Evolutionary conservation across 2,329 filamentous ascomycete genomes (phyloP).

Genomic region (Niveomyces coronatus): DNA sequence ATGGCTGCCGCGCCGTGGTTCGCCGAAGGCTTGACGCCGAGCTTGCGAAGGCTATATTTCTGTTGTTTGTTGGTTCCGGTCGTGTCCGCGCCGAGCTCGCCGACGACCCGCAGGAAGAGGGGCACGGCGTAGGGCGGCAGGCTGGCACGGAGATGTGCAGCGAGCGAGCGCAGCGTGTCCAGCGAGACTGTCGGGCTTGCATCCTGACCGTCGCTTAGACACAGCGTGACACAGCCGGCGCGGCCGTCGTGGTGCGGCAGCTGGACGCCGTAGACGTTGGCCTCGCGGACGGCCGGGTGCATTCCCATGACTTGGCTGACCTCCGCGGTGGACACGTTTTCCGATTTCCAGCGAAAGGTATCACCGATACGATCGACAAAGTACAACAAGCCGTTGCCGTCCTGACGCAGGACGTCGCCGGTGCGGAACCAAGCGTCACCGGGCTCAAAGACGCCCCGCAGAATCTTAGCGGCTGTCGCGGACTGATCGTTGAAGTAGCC

Average conservation of each 20-base stretch:
- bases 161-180: slow-evolving; percentile 44
- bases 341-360: slow-evolving; percentile 71
- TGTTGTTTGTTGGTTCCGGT: slow-evolving; percentile 88
- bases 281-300: slow-evolving; percentile 59
- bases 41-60: slow-evolving; percentile 58
- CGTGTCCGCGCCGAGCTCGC: slow-evolving; percentile 44
- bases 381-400: slow-evolving; percentile 59
- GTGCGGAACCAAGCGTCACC: slow-evolving; percentile 78
- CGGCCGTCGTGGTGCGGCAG: slow-evolving; percentile 77
- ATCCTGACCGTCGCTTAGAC: slow-evolving; percentile 40
- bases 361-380: slow-evolving; percentile 76
- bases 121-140: slow-evolving; percentile 70
- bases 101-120: slow-evolving; percentile 61
- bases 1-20: slow-evolving; percentile 26
- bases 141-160: slow-evolving; percentile 41
- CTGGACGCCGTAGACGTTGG: slow-evolving; percentile 76
- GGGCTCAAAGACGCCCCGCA: slow-evolving; percentile 60
- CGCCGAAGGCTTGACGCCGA: slow-evolving; percentile 58
- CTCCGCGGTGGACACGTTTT: slow-evolving; percentile 75
- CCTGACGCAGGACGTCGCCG: slow-evolving; percentile 67
- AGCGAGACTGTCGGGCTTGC: too few relatives aligned
- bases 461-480: slow-evolving; percentile 63
- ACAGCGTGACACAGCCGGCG: slow-evolving; percentile 68
- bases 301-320: slow-evolving; percentile 62
- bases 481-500: slow-evolving; percentile 72